Base-by-base conservation (phyloP, 2,329 filamentous ascomycete species). In the Hypoxylon rubiginosum region DNA sequence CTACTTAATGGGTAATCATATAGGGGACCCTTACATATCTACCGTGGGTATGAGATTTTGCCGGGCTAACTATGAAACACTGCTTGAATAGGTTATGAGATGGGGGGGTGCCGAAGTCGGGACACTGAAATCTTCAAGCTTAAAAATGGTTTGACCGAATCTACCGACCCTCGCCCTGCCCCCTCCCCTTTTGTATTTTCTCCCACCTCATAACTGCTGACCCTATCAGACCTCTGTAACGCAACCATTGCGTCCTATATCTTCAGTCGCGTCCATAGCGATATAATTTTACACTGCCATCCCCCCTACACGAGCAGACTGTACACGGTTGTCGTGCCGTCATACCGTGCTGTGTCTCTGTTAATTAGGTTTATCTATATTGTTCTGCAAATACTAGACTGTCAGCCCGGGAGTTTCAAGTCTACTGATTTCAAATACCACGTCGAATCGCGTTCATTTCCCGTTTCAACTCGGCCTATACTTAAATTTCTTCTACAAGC, bases 101-200 rank as follows among this genome's bases (percentile, higher is more conserved):
- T 56, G 11, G n/a, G n/a, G n/a, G 19, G 51, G 46, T 59, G 62
- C 66, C 62, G 66, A 68, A 60, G 55, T 63, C 62, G 66, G 66
- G 62, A 66, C 48, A 41, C 34, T 55, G 21, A 39, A 32, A n/a
- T 46, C 59, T 32, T 51, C 56, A 41, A 56, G 55, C n/a, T n/a
- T 59, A 34, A 62, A n/a, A 55, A 54, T 4, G n/a, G 30, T 26
- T 45, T 13, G 50, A 57, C 28, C 52, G 39, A 60, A 68, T 58
- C 62, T 66, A 56, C 66, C 66, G 66, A 52, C 32, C 55, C 36
- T 43, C 30, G 32, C 17, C 11, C 11, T 17, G 4, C 51, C 58
- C 46, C 51, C 36, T 54, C 51, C 49, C 28, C 52, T 43, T 50
- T 24, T 45, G 36, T 58, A n/a, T 41, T 30, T 54, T 15, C 24